phyloP scores from a whole-genome alignment of 768 basidiomycete species.

The Podaxis rugospora region DNA sequence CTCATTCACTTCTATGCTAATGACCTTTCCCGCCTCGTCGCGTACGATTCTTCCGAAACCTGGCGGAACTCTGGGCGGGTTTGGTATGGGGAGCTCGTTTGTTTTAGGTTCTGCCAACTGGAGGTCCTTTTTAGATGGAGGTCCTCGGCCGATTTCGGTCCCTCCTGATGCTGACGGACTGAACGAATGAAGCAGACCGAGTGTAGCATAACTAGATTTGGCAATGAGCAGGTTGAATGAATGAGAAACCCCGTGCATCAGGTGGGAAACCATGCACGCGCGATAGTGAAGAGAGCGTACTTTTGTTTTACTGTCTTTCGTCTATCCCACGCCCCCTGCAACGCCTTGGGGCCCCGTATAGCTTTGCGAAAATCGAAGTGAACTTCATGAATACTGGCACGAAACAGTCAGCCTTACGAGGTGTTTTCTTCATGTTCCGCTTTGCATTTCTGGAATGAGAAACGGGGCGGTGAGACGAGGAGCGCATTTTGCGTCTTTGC shows the following conservation, averaged over 20 bases:
- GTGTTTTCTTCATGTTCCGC: conserved; percentile 73
- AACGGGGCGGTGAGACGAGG: conserved; percentile 67
- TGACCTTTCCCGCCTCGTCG: conserved; percentile 71
- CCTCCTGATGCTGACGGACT: conserved; percentile 71
- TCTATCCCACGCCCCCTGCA: conserved; percentile 87
- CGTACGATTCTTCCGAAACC: conserved; percentile 81
- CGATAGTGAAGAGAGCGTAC: conserved; percentile 37
- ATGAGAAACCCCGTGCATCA: not conserved
- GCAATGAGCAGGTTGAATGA: not conserved
- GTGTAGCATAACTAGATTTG: conserved; percentile 58
- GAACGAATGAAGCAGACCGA: conserved; percentile 69
- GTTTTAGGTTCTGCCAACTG: not conserved
- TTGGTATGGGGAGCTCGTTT: conserved; percentile 10
- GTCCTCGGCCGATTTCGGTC: conserved; percentile 38
- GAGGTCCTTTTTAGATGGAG: conserved; percentile 12
- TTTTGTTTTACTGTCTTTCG: conserved; percentile 89
- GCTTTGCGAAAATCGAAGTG: conserved; percentile 35
- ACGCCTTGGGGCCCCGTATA: conserved; percentile 73
- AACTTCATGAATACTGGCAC: not conserved
- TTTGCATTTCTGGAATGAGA: conserved; percentile 74
- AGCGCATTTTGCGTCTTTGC: conserved; percentile 83
- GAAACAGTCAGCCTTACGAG: conserved; percentile 41
- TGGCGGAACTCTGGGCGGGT: conserved; percentile 36
- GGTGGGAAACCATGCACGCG: not conserved
- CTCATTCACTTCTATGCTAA: conserved; percentile 63